Conservation (phyloP, 1,284 basidiomycete species). For the Cystobasidiaceae sp. region DNA sequence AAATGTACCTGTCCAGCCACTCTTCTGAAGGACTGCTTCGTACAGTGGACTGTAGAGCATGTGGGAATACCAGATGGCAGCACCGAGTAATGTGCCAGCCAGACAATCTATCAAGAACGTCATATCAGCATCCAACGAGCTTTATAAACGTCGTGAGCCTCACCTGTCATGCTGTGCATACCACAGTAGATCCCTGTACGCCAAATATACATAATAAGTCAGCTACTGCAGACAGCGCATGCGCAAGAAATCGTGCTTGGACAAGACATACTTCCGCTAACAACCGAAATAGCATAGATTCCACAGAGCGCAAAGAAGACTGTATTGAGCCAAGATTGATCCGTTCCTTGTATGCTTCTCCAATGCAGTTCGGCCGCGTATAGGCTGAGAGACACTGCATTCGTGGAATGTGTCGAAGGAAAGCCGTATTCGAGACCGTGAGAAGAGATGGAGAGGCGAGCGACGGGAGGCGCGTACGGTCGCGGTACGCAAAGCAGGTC, state of each 20-base stretch:
- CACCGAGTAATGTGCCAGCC: conserved; percentile 24
- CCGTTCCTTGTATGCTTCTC: background rate
- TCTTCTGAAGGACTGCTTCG: conserved; percentile 9
- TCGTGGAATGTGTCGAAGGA: conserved; percentile 92
- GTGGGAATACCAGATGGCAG: conserved; percentile 23
- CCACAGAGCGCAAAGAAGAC: background rate
- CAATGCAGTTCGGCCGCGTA: conserved; percentile 51
- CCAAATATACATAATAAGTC: background rate
- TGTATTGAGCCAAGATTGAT: background rate
- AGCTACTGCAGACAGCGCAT: background rate
- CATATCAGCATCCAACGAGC: background rate
- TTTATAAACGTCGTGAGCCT: background rate
- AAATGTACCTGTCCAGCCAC: conserved; percentile 3
- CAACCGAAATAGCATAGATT: conserved; percentile 23
- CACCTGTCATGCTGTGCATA: conserved; percentile 33
- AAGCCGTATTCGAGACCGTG: conserved; percentile 73
- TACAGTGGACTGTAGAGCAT: conserved; percentile 2
- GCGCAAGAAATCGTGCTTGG: too few species aligned
- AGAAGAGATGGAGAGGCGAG: conserved; percentile 57
- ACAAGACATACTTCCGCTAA: conserved; percentile 29
- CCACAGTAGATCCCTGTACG: conserved; percentile 32
- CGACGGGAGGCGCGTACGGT: conserved; percentile 84
- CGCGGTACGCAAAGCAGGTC: conserved; percentile 87
- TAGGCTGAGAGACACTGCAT: conserved; percentile 79
- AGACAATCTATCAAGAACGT: conserved; percentile 10